Evolutionary conservation across 2,329 filamentous ascomycete genomes (phyloP), one percentile per base, ranked within the genome.

Genomic region (Aspergillus phoenicis): DNA sequence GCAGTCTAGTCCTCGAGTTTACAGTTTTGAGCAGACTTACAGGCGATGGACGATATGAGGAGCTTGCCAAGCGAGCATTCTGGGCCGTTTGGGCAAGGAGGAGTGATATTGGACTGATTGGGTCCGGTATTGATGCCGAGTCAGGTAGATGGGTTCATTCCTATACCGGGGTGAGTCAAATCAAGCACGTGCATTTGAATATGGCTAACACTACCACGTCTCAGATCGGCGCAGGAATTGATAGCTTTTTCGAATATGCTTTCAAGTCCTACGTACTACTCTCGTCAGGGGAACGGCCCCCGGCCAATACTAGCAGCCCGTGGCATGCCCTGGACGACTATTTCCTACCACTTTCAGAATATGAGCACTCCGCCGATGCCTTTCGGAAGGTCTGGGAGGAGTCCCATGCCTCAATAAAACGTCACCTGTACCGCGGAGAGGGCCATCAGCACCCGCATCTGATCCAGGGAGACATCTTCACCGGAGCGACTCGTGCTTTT

Each of bases 231-330:
- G 95, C 95, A 7, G 95, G 95, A 41, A 92, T 97, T 71, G 95
- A 99, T 79, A 97, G 93, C 78, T 99, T 99, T 79, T 98, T 97
- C 71, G 95, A 99, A 78, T 99, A 99, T 77, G 93, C 95, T 3
- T 84, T 98, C 70, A 99, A 99, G 78, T 93, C 93, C 17, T 89
- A 97, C 72, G 91, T 99, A 62, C 79, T 99, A 24, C 85, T 98
- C 22, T 97, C 94, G 2, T 91, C 91, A 1, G 87, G 90, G 60
- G 83, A 75, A 26, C 73, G 71, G 20, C 72, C 75, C 10, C 62
- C 64, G 4, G 72, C 73, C 52, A 69, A 78, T 53, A 45, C 57
- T 10, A 75, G 81, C 22, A 75, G 78, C 64, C 71, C 81, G 65
- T 73, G 80, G 70, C 72, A 79, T 62, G 64, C 75, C 83, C 82